Evolutionary conservation across 225 moss, liverwort and hornwort species (phyloP).

Genomic region (Marchantia paleacea): DNA sequence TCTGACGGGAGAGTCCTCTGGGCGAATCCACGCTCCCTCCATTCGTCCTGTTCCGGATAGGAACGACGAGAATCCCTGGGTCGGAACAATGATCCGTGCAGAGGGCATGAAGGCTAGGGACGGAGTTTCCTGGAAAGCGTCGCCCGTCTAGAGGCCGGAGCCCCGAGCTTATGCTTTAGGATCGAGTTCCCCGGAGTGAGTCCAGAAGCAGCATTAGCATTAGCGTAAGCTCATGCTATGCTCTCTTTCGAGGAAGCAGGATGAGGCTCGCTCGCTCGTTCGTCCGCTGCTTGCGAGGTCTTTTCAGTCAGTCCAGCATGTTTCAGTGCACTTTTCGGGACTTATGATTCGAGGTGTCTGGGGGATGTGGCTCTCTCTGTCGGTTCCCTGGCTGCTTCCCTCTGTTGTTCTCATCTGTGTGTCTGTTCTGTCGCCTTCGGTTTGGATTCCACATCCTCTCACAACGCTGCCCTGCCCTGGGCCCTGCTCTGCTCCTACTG

Average conservation of each 20-base stretch:
- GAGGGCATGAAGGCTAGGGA: neutral
- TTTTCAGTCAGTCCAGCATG: conserved; percentile 4
- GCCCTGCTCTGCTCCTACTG: neutral
- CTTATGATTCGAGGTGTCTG: conserved; percentile 1
- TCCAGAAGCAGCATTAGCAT: neutral
- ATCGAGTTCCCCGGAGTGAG: neutral
- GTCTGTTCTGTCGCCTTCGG: neutral
- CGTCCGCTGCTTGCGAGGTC: neutral
- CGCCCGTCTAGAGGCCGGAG: neutral
- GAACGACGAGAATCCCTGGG: neutral
- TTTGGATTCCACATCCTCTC: neutral
- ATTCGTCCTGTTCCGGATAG: neutral
- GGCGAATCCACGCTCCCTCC: neutral
- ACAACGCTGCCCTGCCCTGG: no score
- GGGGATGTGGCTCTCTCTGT: neutral
- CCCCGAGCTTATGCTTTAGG: neutral
- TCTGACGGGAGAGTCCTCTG: neutral
- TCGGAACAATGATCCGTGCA: neutral
- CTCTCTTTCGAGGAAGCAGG: neutral
- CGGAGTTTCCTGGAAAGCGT: neutral
- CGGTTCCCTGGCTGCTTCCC: neutral
- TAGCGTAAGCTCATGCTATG: neutral
- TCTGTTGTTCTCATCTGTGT: conserved; percentile 7
- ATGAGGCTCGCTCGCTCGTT: neutral
- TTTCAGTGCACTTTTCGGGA: neutral